A percentile compares a stretch with the other conserved stretches of the same genome.
These are phyloP conservation scores for Phyllosticta citriasiana DNA, from an alignment of 2,329 filamentous ascomycete genomes.

Conservation along the genomic window DNA sequence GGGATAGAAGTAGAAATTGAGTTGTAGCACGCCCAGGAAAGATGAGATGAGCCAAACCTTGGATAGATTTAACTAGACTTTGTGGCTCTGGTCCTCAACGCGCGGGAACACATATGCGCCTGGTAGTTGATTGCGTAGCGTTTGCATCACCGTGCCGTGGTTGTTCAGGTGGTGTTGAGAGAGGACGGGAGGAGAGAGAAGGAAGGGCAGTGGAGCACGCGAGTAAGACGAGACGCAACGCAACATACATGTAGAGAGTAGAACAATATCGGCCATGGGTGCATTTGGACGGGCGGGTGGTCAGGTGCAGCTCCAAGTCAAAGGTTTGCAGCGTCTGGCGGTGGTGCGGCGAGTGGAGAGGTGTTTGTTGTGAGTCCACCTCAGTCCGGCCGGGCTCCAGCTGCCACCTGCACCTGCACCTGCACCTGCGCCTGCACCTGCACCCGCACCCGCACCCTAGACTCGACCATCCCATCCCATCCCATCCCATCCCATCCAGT, in stretches of 20 bases:
- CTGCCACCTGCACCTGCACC: background rate
- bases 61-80: too few species aligned
- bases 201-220: background rate
- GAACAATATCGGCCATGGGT: too few species aligned
- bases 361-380: too few species aligned
- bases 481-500: background rate
- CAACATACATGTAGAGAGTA: too few species aligned
- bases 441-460: background rate
- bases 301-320: too few species aligned
- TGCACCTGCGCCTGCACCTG: background rate
- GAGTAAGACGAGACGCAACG: background rate
- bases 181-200: background rate
- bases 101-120: too few species aligned
- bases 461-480: background rate
- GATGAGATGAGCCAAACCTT: background rate
- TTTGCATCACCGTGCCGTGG: background rate
- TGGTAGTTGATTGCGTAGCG: background rate
- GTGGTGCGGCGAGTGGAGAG: too few species aligned
- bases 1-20: background rate
- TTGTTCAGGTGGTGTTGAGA: background rate
- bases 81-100: too few species aligned
- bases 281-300: too few species aligned
- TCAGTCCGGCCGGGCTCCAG: too few species aligned
- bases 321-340: too few species aligned
- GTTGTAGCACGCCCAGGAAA: background rate